Base-by-base conservation (phyloP, 2,329 filamentous ascomycete genomes). In the Colletotrichum karsti region DNA sequence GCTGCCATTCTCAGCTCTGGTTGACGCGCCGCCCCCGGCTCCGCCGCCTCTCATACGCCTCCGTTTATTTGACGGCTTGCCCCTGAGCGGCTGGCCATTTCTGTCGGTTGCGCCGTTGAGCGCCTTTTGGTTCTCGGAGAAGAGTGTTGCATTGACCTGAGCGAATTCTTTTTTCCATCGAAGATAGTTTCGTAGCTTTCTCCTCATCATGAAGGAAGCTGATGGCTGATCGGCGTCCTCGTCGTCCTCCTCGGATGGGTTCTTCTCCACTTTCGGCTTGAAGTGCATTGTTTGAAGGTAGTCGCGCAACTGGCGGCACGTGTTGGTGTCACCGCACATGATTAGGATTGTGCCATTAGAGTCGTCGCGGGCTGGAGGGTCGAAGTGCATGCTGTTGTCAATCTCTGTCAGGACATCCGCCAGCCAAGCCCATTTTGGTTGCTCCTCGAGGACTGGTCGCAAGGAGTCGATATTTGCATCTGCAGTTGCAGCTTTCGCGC, bases 381-480 rank as follows among this genome's bases (percentile, higher is more conserved):
- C 95, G 74, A 97, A 91, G 77, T 97, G 96, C 15, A 94, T 85
- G 74, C 97, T 95, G 59, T 91, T 89, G 74, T 98, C 96, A 72
- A 99, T 97, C 79, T 99, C 96, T 70, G 95, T 92, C 5, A 99
- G 82, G 1, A 98, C 91, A 63, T 98, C 94, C n/a, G 93, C 92
- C 18, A 99, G 83, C 15, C 97, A 84, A 26, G 86, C 85, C 96
- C 96, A 99, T 77, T 99, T 99, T 3, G 96, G 96, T 72, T 97
- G 91, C 77, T 98, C 95, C 79, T 99, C 96, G 2, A 99, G 86
- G 0, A 97, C 92, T 1, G 95, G 93, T 5, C 89, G 86, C 7
- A 98, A 82, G 1, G 91, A 88, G 72, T 94, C 79, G 72, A 89
- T 75, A 75, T 83, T 76, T 15, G 81, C 80, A 42, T 84, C 78